A percentile compares a stretch with the other conserved stretches of the same genome.
phyloP scores from a whole-genome alignment of 106 monocot species.

The Acanthochlamys bracteata region DNA sequence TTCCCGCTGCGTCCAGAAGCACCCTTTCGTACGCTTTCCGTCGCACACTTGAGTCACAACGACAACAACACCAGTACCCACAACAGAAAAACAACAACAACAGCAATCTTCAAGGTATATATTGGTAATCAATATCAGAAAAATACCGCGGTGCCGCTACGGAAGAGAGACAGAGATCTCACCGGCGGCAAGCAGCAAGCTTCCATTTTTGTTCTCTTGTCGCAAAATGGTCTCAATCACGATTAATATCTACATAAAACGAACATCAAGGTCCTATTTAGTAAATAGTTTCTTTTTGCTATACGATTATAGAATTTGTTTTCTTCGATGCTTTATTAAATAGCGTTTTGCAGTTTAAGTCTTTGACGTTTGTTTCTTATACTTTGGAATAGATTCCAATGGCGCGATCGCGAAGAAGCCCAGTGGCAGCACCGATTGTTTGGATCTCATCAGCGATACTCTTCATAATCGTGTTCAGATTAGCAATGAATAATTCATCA shows the following conservation, averaged over 20 bases:
- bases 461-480: conserved; percentile 21
- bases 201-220: conserved; percentile 8
- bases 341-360: too few species aligned
- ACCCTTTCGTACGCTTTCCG: conserved; percentile 62
- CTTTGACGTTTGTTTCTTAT: too few species aligned
- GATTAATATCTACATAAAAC: too few species aligned
- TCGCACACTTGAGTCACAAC: background rate
- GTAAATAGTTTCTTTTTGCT: too few species aligned
- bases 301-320: too few species aligned
- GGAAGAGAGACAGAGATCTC: background rate
- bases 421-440: conserved; percentile 11
- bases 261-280: too few species aligned
- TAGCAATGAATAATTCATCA: conserved; percentile 20
- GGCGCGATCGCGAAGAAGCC: too few species aligned
- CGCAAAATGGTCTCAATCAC: background rate
- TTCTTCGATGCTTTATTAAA: too few species aligned
- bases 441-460: conserved; percentile 28
- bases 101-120: too few species aligned
- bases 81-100: too few species aligned
- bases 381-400: too few species aligned
- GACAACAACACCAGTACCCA: background rate
- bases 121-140: background rate
- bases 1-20: conserved; percentile 88
- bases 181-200: background rate
- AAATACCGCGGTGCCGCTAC: background rate